phyloP scores from a whole-genome alignment of 2,329 filamentous ascomycete species.

The Beauveria pseudobassiana region DNA sequence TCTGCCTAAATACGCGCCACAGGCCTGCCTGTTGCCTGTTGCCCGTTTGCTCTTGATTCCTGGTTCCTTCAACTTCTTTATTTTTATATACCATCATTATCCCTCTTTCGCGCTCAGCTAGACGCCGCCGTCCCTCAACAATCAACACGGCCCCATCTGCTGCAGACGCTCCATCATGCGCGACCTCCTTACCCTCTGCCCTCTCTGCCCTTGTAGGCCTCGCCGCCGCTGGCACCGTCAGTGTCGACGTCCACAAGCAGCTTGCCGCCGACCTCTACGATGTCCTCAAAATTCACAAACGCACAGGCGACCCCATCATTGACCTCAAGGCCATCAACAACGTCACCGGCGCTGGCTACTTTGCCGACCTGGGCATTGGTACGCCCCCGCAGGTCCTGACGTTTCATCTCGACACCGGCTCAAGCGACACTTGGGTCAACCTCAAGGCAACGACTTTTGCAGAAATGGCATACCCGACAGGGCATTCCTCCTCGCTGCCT shows the following conservation, averaged over 20 bases:
- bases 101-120: neutral
- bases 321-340: constrained; percentile 41
- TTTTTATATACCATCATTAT: neutral
- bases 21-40: neutral
- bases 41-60: neutral
- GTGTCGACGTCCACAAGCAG: constrained; percentile 14
- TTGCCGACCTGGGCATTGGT: constrained; percentile 49
- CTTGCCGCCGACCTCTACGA: constrained; percentile 9
- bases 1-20: neutral
- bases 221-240: constrained; percentile 18
- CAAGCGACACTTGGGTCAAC: constrained; percentile 55
- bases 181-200: neutral
- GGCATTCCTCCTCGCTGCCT: constrained; percentile 28
- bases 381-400: constrained; percentile 48
- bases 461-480: constrained; percentile 17
- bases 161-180: constrained; percentile 5
- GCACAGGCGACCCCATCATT: constrained; percentile 19
- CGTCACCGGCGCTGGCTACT: constrained; percentile 47
- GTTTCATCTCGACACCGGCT: constrained; percentile 55
- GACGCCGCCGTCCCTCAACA: neutral
- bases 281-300: constrained; percentile 17
- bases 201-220: constrained; percentile 6
- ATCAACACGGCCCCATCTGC: neutral
- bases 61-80: neutral
- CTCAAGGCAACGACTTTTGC: constrained; percentile 55